These are phyloP conservation scores for Pseudophaeomoniella oleicola DNA, from an alignment of 2,329 filamentous ascomycete genomes.

Conservation along the genomic window DNA sequence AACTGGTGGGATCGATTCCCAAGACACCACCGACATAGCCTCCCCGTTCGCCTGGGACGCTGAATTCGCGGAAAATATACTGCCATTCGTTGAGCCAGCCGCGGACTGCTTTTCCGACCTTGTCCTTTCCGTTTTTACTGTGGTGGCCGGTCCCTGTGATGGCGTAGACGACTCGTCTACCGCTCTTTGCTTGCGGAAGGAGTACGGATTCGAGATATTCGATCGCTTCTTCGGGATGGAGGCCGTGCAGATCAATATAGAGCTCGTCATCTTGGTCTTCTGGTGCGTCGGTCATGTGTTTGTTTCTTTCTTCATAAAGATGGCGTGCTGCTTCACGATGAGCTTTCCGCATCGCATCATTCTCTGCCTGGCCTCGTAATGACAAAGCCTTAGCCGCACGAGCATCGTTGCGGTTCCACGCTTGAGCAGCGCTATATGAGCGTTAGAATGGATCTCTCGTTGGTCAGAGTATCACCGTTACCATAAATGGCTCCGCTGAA, in stretches of 20 bases:
- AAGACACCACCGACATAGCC: constrained; percentile 53
- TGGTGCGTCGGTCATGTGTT: constrained; percentile 35
- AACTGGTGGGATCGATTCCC: constrained; percentile 48
- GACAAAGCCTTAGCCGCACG: constrained; percentile 90
- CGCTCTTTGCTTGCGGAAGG: constrained; percentile 61
- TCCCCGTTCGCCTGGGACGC: constrained; percentile 84
- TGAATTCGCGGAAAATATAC: constrained; percentile 92
- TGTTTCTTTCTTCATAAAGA: constrained; percentile 88
- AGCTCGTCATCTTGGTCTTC: constrained; percentile 50
- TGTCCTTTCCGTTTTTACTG: constrained; percentile 97
- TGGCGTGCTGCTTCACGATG: constrained; percentile 86
- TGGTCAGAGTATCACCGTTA: too few relatives aligned
- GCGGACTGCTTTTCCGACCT: constrained; percentile 87
- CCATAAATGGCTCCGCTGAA: too few relatives aligned
- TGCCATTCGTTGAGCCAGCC: constrained; percentile 89
- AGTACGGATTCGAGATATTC: constrained; percentile 84
- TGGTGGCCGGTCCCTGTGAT: constrained; percentile 96
- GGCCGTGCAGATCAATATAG: constrained; percentile 90
- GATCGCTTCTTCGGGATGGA: constrained; percentile 95
- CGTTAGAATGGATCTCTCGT: too few relatives aligned
- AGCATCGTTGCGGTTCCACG: constrained; percentile 96
- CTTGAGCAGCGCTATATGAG: constrained; percentile 84
- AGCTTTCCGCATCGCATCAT: constrained; percentile 91
- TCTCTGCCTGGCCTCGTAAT: constrained; percentile 87
- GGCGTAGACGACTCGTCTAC: constrained; percentile 65